Percentiles rank a stretch among this genome's conserved stretches.
Conservation (phyloP, 768 basidiomycete species). For the Suillus cothurnatus region DNA sequence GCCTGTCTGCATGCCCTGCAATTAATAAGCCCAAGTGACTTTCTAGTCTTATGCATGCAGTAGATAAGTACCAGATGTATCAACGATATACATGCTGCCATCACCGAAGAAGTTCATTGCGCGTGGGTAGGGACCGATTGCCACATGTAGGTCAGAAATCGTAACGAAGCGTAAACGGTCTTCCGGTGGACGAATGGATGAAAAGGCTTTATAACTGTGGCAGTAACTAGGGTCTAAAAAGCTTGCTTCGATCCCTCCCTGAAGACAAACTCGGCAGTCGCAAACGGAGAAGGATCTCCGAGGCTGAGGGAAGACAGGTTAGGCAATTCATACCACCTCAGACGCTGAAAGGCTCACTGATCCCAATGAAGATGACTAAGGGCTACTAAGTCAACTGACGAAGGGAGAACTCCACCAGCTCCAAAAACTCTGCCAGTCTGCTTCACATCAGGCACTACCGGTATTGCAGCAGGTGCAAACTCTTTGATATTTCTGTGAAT, state of each 20-base stretch:
- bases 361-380: slow-evolving; percentile 58
- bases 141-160: too few species aligned
- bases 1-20: too few species aligned
- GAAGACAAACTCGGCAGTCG: slow-evolving; percentile 45
- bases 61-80: too few species aligned
- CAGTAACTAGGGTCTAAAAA: background rate
- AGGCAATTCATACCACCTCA: slow-evolving; percentile 42
- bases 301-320: slow-evolving; percentile 44
- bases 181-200: too few species aligned
- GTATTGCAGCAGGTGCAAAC: slow-evolving; percentile 37
- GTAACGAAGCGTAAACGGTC: too few species aligned
- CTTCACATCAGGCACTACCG: slow-evolving; percentile 25
- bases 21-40: too few species aligned
- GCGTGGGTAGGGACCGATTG: too few species aligned
- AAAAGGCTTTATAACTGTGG: too few species aligned
- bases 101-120: too few species aligned
- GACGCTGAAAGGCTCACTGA: slow-evolving; percentile 40
- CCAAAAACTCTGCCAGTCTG: slow-evolving; percentile 42
- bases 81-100: too few species aligned
- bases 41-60: too few species aligned
- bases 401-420: slow-evolving; percentile 45
- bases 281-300: slow-evolving; percentile 46
- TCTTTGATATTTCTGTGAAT: slow-evolving; percentile 49
- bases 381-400: slow-evolving; percentile 43
- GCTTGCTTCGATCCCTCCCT: slow-evolving; percentile 38